Conservation (phyloP, 2,329 filamentous ascomycete species). For the Volutella citrinella region DNA sequence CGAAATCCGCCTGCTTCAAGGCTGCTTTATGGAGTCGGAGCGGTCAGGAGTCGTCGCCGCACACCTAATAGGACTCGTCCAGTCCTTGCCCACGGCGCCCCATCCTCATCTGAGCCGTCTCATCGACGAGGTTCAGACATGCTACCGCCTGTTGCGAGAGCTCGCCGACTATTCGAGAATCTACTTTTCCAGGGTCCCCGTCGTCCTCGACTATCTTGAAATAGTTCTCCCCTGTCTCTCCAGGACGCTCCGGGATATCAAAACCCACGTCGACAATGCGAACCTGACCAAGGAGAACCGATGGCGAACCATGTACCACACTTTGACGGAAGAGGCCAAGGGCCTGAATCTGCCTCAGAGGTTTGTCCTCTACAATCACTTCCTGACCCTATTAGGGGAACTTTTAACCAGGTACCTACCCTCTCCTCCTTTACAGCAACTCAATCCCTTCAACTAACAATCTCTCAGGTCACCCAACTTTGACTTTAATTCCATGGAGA, state of each 20-base stretch:
- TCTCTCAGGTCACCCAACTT: conserved; percentile 44
- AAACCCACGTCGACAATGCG: conserved; percentile 47
- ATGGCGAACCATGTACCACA: conserved; percentile 59
- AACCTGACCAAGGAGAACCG: conserved; percentile 44
- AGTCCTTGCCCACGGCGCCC: conserved; percentile 40
- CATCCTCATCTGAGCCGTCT: conserved; percentile 46
- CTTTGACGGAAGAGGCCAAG: conserved; percentile 50
- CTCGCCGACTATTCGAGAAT: conserved; percentile 53
- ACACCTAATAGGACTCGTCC: conserved; percentile 48
- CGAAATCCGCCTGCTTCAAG: conserved; percentile 42
- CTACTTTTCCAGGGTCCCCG: conserved; percentile 46
- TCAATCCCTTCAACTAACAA: too few relatives aligned
- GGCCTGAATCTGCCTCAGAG: conserved; percentile 49
- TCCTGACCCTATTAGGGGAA: conserved; percentile 46
- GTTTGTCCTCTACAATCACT: conserved; percentile 56
- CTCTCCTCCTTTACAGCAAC: too few relatives aligned
- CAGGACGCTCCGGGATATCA: conserved; percentile 52
- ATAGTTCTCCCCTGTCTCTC: conserved; percentile 55
- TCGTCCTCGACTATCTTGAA: conserved; percentile 54
- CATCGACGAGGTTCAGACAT: conserved; percentile 44
- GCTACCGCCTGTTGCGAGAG: conserved; percentile 47
- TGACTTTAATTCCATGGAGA: conserved; percentile 53
- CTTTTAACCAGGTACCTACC: conserved; percentile 54
- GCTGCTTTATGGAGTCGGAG: conserved; percentile 54
- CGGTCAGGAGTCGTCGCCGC: conserved; percentile 46